These are phyloP conservation scores for Cucurbitaria berberidis DNA, from an alignment of 2,329 filamentous ascomycete species.

Conservation along the genomic window DNA sequence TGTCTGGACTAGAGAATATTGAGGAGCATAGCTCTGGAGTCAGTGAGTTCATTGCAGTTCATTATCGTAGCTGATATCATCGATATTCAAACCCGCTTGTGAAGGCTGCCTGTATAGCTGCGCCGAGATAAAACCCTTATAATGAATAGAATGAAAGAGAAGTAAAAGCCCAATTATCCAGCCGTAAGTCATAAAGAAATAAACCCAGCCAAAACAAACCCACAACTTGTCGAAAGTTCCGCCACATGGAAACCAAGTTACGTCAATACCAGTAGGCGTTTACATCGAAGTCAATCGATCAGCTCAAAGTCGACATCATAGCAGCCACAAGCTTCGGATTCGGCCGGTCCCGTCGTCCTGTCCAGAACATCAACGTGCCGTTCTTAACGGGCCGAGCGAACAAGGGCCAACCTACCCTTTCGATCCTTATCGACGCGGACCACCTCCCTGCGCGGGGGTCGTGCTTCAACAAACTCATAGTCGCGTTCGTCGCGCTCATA, in stretches of 20 bases:
- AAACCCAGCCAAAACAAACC: neutral
- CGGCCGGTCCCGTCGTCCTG: slow-evolving; percentile 39
- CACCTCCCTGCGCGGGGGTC: slow-evolving; percentile 57
- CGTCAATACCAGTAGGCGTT: neutral
- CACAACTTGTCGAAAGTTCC: neutral
- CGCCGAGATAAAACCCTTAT: neutral
- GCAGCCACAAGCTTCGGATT: slow-evolving; percentile 54
- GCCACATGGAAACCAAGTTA: neutral
- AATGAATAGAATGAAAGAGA: neutral
- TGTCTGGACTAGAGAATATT: neutral
- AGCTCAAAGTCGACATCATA: slow-evolving; percentile 53
- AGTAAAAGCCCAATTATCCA: neutral
- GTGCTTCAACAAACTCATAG: slow-evolving; percentile 66
- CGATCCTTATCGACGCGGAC: slow-evolving; percentile 83
- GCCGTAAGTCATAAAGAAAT: slow-evolving; percentile 1
- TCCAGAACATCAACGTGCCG: slow-evolving; percentile 45
- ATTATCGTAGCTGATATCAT: neutral
- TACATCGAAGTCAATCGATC: neutral
- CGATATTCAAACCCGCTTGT: neutral
- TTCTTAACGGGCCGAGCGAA: slow-evolving; percentile 69
- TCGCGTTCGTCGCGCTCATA: slow-evolving; percentile 63
- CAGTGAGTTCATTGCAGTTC: neutral
- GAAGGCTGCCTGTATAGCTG: neutral
- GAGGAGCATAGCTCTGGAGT: neutral
- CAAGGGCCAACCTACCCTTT: slow-evolving; percentile 94